A percentile compares a stretch with the other conserved stretches of the same genome.
phyloP scores from a whole-genome alignment of 1,284 basidiomycete species.

The Ganoderma boninense region DNA sequence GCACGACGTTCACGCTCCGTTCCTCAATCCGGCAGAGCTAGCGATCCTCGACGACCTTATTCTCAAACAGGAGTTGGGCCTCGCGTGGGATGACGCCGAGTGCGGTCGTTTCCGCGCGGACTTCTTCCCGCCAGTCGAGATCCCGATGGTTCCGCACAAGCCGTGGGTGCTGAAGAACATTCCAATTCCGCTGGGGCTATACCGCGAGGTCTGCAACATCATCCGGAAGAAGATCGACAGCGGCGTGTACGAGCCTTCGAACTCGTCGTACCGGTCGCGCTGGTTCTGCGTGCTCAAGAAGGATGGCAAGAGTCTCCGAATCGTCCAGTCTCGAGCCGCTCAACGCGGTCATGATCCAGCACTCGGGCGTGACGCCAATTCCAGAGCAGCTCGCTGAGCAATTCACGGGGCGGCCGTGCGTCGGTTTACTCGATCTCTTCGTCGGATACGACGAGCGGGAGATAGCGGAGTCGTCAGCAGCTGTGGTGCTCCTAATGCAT shows the following conservation, averaged over 20 bases:
- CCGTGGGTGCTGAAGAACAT: slow-evolving; percentile 49
- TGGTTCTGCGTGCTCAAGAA: slow-evolving; percentile 54
- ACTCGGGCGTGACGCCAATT: slow-evolving; percentile 40
- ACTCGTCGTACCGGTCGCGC: slow-evolving; percentile 46
- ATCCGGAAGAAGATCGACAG: slow-evolving; percentile 43
- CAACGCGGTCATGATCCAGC: slow-evolving; percentile 44
- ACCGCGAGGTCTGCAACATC: slow-evolving; percentile 42
- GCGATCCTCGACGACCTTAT: slow-evolving; percentile 45
- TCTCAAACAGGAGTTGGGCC: slow-evolving; percentile 39
- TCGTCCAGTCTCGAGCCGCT: slow-evolving; percentile 44
- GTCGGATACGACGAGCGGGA: slow-evolving; percentile 32
- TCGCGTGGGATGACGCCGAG: slow-evolving; percentile 46
- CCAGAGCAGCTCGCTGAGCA: slow-evolving; percentile 42
- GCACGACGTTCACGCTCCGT: slow-evolving; percentile 40
- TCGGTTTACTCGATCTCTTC: slow-evolving; percentile 40
- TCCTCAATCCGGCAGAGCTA: slow-evolving; percentile 42
- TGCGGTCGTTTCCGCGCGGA: slow-evolving; percentile 44
- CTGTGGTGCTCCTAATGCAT: too few species aligned
- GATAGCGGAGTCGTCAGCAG: slow-evolving; percentile 36
- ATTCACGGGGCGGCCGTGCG: slow-evolving; percentile 29
- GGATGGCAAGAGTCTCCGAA: slow-evolving; percentile 43
- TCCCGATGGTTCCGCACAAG: slow-evolving; percentile 44
- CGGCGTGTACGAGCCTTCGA: slow-evolving; percentile 48
- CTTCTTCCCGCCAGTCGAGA: slow-evolving; percentile 45
- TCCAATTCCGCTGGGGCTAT: slow-evolving; percentile 48